These are phyloP conservation scores for Microstegium vimineum DNA, from an alignment of 176 grass and related monocot species.

Conservation along the genomic window DNA sequence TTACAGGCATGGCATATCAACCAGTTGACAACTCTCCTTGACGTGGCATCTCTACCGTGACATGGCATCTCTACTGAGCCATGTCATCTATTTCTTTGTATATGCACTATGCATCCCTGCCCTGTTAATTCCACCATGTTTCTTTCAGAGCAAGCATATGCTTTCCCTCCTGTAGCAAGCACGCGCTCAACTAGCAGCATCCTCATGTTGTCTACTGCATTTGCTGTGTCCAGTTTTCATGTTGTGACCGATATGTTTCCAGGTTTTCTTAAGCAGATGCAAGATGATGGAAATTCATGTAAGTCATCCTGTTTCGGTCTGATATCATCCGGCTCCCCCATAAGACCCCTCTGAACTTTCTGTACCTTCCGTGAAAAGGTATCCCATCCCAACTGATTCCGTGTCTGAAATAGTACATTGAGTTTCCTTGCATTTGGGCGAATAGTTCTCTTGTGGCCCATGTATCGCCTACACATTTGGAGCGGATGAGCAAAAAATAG, in stretches of 20 bases:
- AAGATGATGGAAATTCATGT: conserved; percentile 83
- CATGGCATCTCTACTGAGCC: not conserved
- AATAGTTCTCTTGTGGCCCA: conserved; percentile 96
- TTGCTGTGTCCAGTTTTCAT: not conserved
- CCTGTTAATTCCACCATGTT: not conserved
- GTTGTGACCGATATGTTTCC: conserved; percentile 16
- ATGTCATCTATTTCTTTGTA: not conserved
- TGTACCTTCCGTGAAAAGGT: conserved; percentile 59
- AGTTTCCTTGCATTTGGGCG: conserved; percentile 82
- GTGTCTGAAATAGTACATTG: conserved; percentile 50
- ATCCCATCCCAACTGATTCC: conserved; percentile 61
- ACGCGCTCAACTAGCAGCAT: not conserved
- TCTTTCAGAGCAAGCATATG: conserved; percentile 4
- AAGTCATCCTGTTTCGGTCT: conserved; percentile 71
- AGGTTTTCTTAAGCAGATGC: conserved; percentile 57
- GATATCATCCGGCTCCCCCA: conserved; percentile 83
- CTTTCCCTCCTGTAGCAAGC: not conserved
- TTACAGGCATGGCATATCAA: conserved; percentile 14
- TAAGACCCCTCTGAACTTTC: conserved; percentile 58
- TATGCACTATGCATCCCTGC: not conserved
- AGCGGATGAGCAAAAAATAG: not conserved
- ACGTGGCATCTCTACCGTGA: not conserved
- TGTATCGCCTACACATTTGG: conserved; percentile 64
- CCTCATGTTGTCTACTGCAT: not conserved
- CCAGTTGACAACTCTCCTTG: not conserved